Evolutionary conservation across 2,329 filamentous ascomycete species (phyloP), one percentile per base, ranked within the genome.

Genomic region (Penicillium sp.): DNA sequence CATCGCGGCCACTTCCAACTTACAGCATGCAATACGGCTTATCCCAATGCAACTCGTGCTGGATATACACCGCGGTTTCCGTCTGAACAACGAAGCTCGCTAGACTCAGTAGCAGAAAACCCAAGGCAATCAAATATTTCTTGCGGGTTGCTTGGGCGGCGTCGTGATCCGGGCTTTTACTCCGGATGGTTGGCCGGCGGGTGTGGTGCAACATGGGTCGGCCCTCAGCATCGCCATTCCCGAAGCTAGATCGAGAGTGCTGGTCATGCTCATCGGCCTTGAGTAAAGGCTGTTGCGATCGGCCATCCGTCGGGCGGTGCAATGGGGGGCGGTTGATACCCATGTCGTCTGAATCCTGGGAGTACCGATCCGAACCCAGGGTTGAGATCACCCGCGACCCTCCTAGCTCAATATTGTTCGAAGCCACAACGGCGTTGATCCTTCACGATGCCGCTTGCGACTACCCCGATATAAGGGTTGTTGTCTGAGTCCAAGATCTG

Each of bases 21-120:
- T 71, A 96, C 76, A 98, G 80, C 93, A 98, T 98, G 74, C 88
- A 94, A 72, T 96, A 98, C n/a, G 93, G 87, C 73, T 98, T 98
- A 70, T 94, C 81, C 93, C 93, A 98, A 49, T 86, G 82, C 49
- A 96, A 70, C 45, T 93, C 83, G 63, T 91, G 84, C 71, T 97
- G 91, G 46, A 98, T 93, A 69, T 96, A 90, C 7, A 94, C 83
- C 8, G 90, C 91, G 38, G 94, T 88, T 74, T 97, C 91, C 3
- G 93, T 97, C 77, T 98, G 93, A 4, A 95, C 74, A 33, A 88
- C 87, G 64, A 98, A 98, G 60, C 86, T 85, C 43, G 94, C 71
- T 59, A 98, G 74, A 60, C 86, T 93, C 53, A 96, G 62, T 19
- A 84, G 69, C 45, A 98, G 76, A 67, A 96, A 96, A 52, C 89